These are phyloP conservation scores for Fallopia convolvulus DNA, from an alignment of 148 eudicot species.

Conservation along the genomic window DNA sequence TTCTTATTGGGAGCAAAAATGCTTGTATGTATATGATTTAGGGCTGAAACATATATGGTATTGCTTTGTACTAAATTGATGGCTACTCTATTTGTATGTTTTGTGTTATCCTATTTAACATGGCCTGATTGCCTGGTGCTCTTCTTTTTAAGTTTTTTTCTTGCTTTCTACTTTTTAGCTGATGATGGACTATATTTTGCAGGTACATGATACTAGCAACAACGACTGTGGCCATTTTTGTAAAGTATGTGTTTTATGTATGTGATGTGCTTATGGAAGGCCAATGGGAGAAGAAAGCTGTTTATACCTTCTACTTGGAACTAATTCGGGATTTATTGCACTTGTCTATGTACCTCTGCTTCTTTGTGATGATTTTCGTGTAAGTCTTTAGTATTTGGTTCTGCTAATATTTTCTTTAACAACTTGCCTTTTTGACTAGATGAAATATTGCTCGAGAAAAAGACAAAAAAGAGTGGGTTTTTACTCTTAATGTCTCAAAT, in stretches of 20 bases:
- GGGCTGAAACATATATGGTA: background rate
- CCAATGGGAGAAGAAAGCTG: conserved; percentile 97
- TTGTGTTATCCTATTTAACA: background rate
- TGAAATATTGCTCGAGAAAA: background rate
- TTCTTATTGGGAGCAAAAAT: background rate
- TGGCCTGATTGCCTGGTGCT: background rate
- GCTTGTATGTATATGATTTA: background rate
- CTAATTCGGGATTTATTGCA: conserved; percentile 90
- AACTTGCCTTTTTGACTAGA: background rate
- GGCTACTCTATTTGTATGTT: background rate
- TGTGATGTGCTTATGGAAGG: conserved; percentile 99
- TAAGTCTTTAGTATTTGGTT: conserved; percentile 33
- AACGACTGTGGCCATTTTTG: conserved; percentile 76
- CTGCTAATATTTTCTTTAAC: background rate
- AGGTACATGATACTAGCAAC: conserved; percentile 99
- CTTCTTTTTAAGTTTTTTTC: background rate
- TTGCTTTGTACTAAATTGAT: background rate
- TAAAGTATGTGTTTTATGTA: conserved; percentile 78
- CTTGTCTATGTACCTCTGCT: conserved; percentile 93
- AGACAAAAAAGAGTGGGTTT: background rate
- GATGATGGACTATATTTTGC: conserved; percentile 11
- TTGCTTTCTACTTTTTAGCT: background rate
- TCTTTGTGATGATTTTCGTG: conserved; percentile 91
- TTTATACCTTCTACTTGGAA: conserved; percentile 92
- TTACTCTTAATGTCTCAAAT: background rate